Evolutionary conservation across 441 rosid species (phyloP).

Genomic region (Eutrema salsugineum): DNA sequence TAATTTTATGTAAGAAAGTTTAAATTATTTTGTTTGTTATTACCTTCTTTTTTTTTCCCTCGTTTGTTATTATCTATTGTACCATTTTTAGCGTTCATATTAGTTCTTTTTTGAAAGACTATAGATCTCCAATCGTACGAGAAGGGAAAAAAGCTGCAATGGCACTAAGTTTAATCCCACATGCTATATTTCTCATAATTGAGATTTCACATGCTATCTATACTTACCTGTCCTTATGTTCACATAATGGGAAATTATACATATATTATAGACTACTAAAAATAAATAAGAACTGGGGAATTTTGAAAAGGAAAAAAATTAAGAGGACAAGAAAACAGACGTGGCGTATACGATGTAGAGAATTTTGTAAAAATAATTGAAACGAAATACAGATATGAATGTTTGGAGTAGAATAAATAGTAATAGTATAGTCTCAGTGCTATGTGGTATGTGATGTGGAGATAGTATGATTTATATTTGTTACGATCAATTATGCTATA

Average conservation of each 20-base stretch:
- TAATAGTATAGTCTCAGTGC: no score
- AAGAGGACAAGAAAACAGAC: no score
- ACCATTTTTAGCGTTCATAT: not conserved
- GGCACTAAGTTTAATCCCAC: conserved; percentile 21
- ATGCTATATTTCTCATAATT: conserved; percentile 26
- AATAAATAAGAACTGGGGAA: not conserved
- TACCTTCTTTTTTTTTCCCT: no score
- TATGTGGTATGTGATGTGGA: not conserved
- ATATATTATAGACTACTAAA: not conserved
- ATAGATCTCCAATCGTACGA: not conserved
- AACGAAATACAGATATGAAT: not conserved
- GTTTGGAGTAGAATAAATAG: not conserved
- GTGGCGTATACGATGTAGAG: no score
- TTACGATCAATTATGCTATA: not conserved
- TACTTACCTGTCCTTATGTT: not conserved
- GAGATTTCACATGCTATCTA: conserved; percentile 27
- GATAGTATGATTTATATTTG: not conserved
- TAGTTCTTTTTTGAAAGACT: no score
- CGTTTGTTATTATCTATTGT: not conserved
- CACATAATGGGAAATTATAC: not conserved
- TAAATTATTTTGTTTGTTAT: not conserved
- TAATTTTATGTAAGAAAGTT: not conserved
- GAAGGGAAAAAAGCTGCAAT: conserved; percentile 11
- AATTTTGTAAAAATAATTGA: no score
- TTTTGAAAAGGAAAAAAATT: no score